A percentile compares a stretch with the other conserved stretches of the same genome.
Conservation (phyloP, 1,139 yeast species). For the Candida gigantensis region DNA sequence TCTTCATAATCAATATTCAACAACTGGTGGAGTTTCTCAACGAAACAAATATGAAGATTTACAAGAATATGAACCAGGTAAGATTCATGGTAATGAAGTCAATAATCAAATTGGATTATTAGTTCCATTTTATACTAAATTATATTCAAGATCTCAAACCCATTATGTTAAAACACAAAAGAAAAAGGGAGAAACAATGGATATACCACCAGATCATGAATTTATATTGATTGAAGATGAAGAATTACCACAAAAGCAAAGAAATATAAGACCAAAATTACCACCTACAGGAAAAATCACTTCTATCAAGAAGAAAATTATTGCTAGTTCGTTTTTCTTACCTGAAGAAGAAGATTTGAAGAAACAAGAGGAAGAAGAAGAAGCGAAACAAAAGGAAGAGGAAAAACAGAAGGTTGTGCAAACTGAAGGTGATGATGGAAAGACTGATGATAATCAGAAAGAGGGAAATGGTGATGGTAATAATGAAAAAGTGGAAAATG, state of each 20-base stretch:
- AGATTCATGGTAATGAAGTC: conserved; percentile 52
- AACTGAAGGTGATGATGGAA: too few relatives aligned
- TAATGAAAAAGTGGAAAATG: conserved; percentile 8
- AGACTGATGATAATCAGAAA: too few relatives aligned
- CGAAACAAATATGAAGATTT: conserved; percentile 64
- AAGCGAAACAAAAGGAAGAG: too few relatives aligned
- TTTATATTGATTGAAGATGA: conserved; percentile 71
- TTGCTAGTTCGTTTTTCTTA: conserved; percentile 52
- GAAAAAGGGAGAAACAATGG: conserved; percentile 53
- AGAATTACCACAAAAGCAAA: conserved; percentile 75
- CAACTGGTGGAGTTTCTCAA: conserved; percentile 44
- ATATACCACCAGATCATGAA: conserved; percentile 42
- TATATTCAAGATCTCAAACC: conserved; percentile 54
- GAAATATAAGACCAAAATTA: conserved; percentile 77
- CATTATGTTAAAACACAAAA: conserved; percentile 51
- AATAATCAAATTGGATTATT: conserved; percentile 59
- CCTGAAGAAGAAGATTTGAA: conserved; percentile 24
- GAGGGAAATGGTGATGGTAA: too few relatives aligned
- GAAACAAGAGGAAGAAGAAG: conserved; percentile 3
- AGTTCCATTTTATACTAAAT: conserved; percentile 55
- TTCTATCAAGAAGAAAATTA: conserved; percentile 62
- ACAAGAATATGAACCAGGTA: conserved; percentile 49
- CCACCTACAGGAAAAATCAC: conserved; percentile 94
- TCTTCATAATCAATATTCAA: conserved; percentile 54
- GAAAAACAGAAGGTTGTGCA: conserved; percentile 4